Evolutionary conservation across 192 early-diverging fungal genomes (phyloP).

Genomic region (Backusella luteola): DNA sequence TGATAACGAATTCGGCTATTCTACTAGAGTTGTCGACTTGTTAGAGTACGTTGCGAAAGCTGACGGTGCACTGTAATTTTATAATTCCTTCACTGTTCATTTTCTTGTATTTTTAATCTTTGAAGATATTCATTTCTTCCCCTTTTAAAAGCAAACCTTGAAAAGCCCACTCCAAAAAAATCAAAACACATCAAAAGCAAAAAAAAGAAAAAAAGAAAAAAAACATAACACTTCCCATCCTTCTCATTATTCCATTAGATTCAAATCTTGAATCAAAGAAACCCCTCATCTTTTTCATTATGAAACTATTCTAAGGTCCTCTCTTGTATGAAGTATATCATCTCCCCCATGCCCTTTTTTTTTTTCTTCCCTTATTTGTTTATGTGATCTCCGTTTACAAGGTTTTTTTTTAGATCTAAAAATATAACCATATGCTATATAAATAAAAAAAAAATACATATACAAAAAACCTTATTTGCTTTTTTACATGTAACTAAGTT

Average conservation of each 20-base stretch:
- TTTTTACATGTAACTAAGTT: background rate
- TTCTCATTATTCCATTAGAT: background rate
- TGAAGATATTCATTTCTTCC: background rate
- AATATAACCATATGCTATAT: background rate
- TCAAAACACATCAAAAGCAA: background rate
- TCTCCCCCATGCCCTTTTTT: background rate
- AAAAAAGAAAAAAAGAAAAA: background rate
- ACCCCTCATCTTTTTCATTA: background rate
- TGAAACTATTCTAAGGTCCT: background rate
- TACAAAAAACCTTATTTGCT: background rate
- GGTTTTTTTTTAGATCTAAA: slow-evolving; percentile 3
- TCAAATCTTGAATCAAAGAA: background rate
- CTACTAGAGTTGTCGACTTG: slow-evolving; percentile 86
- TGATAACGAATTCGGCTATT: slow-evolving; percentile 94
- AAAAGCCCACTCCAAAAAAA: background rate
- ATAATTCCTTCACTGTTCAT: background rate
- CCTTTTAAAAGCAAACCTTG: background rate
- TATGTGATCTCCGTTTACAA: slow-evolving; percentile 5
- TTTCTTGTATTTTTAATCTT: background rate
- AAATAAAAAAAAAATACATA: background rate
- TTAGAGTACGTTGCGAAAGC: slow-evolving; percentile 65
- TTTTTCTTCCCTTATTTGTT: background rate
- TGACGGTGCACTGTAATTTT: slow-evolving; percentile 31
- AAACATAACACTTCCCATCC: background rate
- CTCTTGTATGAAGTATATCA: slow-evolving; percentile 3